Evolutionary conservation across 352 stramenopile genomes (phyloP).

Genomic region (Phytophthora sojae): DNA sequence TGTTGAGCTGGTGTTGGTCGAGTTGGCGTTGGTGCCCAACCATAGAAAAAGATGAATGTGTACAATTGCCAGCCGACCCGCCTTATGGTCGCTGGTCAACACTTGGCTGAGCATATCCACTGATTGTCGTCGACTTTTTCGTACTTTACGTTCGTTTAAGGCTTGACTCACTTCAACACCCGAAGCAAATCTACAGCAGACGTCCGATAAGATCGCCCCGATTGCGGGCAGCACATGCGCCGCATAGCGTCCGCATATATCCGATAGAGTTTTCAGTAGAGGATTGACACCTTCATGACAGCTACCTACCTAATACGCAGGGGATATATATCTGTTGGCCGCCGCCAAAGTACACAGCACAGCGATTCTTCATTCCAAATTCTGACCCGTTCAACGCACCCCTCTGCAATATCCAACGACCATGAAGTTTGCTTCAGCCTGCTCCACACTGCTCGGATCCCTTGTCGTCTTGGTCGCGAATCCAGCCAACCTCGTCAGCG

Average conservation of each 20-base stretch:
- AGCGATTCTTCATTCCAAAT: constrained; percentile 14
- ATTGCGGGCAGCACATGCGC: constrained; percentile 13
- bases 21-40: not conserved
- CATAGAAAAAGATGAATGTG: not conserved
- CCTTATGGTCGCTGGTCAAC: not conserved
- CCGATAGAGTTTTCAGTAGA: not conserved
- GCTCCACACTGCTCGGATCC: constrained; percentile 11
- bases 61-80: not conserved
- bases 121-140: not conserved
- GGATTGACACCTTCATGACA: not conserved
- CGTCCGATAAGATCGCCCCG: constrained; percentile 22
- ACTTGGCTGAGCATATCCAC: not conserved
- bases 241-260: not conserved
- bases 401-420: not conserved
- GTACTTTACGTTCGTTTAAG: not conserved
- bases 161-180: constrained; percentile 12
- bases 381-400: constrained; percentile 7
- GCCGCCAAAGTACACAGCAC: not conserved
- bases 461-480: constrained; percentile 4
- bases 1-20: not conserved
- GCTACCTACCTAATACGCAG: not conserved
- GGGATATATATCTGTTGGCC: not conserved
- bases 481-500: constrained; percentile 10
- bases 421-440: constrained; percentile 25
- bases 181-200: constrained; percentile 13